phyloP scores from a whole-genome alignment of 2,329 filamentous ascomycete genomes.

The Diaporthe humulicola region DNA sequence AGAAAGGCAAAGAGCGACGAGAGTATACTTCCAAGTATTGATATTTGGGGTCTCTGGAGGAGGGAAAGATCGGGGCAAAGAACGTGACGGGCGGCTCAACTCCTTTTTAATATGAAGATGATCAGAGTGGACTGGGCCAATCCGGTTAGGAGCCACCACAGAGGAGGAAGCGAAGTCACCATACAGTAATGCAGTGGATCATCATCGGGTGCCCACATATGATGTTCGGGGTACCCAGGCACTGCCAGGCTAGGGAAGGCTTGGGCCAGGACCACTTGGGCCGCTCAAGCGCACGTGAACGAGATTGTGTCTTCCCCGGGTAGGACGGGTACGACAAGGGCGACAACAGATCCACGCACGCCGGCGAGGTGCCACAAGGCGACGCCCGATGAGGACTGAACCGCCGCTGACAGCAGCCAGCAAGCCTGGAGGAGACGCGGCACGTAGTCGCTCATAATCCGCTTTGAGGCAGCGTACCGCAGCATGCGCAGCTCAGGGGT shows the following conservation, averaged over 20 bases:
- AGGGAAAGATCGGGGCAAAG: not conserved
- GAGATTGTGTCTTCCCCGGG: conserved; percentile 17
- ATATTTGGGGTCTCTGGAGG: conserved; percentile 23
- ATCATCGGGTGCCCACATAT: conserved; percentile 33
- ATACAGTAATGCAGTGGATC: conserved; percentile 37
- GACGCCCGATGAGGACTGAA: not conserved
- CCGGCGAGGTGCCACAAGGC: not conserved
- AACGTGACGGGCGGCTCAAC: conserved; percentile 33
- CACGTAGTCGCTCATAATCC: not conserved
- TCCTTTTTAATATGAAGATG: conserved; percentile 40
- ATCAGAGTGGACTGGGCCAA: conserved; percentile 31
- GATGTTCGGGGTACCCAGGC: conserved; percentile 21
- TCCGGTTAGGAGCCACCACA: conserved; percentile 30
- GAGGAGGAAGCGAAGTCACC: conserved; percentile 35
- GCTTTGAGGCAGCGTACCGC: not conserved
- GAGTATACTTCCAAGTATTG: conserved; percentile 31
- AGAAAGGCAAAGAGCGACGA: conserved; percentile 34
- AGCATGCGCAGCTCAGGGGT: conserved; percentile 25
- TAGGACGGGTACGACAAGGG: conserved; percentile 18
- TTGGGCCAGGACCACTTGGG: conserved; percentile 27
- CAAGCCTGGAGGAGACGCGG: not conserved
- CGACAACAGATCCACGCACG: not conserved
- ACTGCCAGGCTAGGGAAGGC: conserved; percentile 23
- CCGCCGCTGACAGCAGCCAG: conserved; percentile 13
- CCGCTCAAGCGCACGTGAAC: conserved; percentile 19